phyloP scores from a whole-genome alignment of 2,329 filamentous ascomycete genomes.

The Neodidymelliopsis sp. region DNA sequence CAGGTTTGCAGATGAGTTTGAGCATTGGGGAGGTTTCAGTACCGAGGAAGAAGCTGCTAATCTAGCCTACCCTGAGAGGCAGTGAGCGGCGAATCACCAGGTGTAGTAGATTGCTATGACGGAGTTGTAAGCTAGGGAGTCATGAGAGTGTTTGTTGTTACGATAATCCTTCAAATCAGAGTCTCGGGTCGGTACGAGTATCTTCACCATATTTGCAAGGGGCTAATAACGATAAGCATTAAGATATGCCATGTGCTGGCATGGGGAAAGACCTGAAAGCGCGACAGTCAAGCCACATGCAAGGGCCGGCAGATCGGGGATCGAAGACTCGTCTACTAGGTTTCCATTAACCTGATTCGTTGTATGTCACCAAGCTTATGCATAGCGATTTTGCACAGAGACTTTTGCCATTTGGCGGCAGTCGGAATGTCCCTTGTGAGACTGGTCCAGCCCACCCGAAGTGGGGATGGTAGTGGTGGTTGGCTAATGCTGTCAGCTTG shows the following conservation, averaged over 20 bases:
- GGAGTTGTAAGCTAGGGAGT: constrained; percentile 1
- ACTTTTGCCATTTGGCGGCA: background rate
- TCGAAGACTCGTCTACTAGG: background rate
- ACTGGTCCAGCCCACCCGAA: constrained; percentile 8
- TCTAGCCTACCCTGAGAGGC: constrained; percentile 33
- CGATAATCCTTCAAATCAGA: constrained; percentile 4
- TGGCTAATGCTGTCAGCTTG: constrained; percentile 3
- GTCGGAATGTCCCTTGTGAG: constrained; percentile 2
- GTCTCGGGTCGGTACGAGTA: background rate
- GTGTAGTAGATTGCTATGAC: constrained; percentile 11
- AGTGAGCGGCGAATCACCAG: constrained; percentile 17
- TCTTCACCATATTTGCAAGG: background rate
- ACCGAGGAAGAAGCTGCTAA: constrained; percentile 32
- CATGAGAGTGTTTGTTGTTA: background rate
- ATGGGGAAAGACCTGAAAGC: constrained; percentile 1
- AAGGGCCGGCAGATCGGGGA: constrained; percentile 9
- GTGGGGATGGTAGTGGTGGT: too few species aligned
- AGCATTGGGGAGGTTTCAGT: constrained; percentile 68
- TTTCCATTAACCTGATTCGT: constrained; percentile 11
- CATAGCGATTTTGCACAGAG: constrained; percentile 10
- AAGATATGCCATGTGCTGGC: constrained; percentile 8
- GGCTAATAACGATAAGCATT: constrained; percentile 3
- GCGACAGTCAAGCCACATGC: too few species aligned
- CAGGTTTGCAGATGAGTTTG: constrained; percentile 76
- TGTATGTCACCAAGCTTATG: constrained; percentile 5